Percentiles rank a stretch among this genome's conserved stretches.
Conservation (phyloP, 2,329 filamentous ascomycete genomes). For the Cladophialophora chaetospira region DNA sequence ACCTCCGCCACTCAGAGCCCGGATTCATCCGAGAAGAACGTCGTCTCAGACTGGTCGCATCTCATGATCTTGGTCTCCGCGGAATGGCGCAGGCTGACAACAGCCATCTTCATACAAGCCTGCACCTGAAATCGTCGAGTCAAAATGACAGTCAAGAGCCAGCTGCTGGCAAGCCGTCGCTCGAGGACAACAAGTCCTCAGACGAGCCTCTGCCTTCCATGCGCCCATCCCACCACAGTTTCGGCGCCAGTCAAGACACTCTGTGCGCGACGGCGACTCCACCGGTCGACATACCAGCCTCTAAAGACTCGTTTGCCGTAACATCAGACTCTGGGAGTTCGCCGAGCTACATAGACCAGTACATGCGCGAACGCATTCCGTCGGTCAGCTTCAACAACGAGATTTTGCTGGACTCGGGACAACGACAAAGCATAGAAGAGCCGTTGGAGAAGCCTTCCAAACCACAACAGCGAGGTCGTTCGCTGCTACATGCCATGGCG, state of each 20-base stretch:
- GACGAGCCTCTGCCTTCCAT: constrained; percentile 5
- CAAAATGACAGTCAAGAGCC: constrained; percentile 10
- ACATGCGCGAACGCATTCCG: constrained; percentile 42
- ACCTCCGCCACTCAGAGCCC: background rate
- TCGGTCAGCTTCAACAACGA: constrained; percentile 48
- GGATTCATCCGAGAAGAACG: background rate
- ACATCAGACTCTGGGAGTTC: constrained; percentile 32
- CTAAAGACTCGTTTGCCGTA: constrained; percentile 37
- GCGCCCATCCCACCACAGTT: constrained; percentile 19
- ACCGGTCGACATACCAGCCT: constrained; percentile 49
- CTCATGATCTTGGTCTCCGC: constrained; percentile 4
- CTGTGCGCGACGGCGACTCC: constrained; percentile 41
- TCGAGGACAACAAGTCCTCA: background rate
- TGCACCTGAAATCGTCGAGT: constrained; percentile 14
- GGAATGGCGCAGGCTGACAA: constrained; percentile 29
- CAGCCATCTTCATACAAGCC: constrained; percentile 12
- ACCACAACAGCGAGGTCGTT: constrained; percentile 28
- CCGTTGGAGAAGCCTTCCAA: constrained; percentile 41
- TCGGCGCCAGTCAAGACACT: constrained; percentile 30
- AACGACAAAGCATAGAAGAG: constrained; percentile 42
- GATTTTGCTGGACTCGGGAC: constrained; percentile 44
- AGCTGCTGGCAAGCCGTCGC: background rate
- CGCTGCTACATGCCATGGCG: constrained; percentile 22
- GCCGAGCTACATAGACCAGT: constrained; percentile 39
- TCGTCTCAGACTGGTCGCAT: background rate